Evolutionary conservation across 176 grass and related monocot genomes (phyloP).

Genomic region (Urochloa ruziziensis): DNA sequence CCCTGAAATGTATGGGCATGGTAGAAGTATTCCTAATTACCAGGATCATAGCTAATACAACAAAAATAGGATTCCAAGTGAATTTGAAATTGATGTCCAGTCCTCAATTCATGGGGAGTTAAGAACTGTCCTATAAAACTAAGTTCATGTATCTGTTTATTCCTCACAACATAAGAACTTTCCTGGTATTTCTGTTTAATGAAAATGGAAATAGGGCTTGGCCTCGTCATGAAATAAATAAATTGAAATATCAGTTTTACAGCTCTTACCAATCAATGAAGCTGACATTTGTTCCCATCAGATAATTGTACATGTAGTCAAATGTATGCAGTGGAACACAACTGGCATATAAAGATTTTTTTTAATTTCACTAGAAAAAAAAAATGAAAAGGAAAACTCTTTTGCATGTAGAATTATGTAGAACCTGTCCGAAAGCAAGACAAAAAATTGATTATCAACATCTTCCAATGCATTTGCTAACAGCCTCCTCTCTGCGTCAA

Average conservation of each 20-base stretch:
- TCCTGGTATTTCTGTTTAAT: no score
- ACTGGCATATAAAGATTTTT: slow-evolving; percentile 54
- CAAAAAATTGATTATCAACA: slow-evolving; percentile 87
- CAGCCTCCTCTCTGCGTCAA: slow-evolving; percentile 96
- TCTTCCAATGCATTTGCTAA: slow-evolving; percentile 93
- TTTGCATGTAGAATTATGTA: slow-evolving; percentile 16
- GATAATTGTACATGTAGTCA: slow-evolving; percentile 94
- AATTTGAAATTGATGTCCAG: slow-evolving; percentile 8
- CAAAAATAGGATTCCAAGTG: slow-evolving; percentile 13
- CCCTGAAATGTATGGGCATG: background rate
- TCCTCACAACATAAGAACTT: slow-evolving; percentile 11
- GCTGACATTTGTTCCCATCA: slow-evolving; percentile 91
- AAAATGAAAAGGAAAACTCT: background rate
- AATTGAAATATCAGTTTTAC: slow-evolving; percentile 15
- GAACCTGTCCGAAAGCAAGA: slow-evolving; percentile 98
- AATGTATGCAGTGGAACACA: slow-evolving; percentile 93
- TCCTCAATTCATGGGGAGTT: slow-evolving; percentile 1
- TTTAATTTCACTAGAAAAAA: slow-evolving; percentile 30
- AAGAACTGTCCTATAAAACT: background rate
- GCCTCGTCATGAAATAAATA: no score
- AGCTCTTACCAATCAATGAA: slow-evolving; percentile 86
- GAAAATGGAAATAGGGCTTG: no score
- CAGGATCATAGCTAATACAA: slow-evolving; percentile 2
- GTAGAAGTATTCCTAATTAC: slow-evolving; percentile 4
- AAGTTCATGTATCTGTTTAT: background rate